Evolutionary conservation across 2,329 filamentous ascomycete species (phyloP).

Genomic region (Colletotrichum aenigma): DNA sequence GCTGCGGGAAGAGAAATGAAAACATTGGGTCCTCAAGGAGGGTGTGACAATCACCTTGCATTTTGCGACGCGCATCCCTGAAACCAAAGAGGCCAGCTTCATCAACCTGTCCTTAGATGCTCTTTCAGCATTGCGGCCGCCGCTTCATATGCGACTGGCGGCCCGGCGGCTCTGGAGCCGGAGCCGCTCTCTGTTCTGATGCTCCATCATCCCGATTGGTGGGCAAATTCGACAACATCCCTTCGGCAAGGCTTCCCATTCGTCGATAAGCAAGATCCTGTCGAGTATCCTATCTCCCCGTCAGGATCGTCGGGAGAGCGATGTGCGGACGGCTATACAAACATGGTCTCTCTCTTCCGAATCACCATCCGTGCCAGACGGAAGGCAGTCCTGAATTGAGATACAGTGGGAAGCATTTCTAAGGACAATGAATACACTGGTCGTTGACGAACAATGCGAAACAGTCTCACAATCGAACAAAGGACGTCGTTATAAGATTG

Average conservation of each 20-base stretch:
- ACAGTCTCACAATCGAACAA: neutral
- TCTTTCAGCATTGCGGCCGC: neutral
- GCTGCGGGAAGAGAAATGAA: neutral
- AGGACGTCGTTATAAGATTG: neutral
- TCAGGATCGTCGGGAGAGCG: neutral
- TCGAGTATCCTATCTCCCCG: neutral
- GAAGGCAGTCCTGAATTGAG: neutral
- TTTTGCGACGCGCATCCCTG: neutral
- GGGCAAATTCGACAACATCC: neutral
- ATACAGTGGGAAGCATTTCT: neutral
- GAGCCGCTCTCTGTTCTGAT: neutral
- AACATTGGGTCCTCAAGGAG: neutral
- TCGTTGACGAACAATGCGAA: neutral
- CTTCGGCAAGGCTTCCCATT: neutral
- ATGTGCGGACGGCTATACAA: neutral
- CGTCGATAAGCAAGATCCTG: neutral
- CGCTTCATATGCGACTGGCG: neutral
- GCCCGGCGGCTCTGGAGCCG: conserved; percentile 3
- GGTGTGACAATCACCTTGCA: neutral
- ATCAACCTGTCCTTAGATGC: neutral
- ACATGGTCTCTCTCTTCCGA: neutral
- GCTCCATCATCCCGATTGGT: neutral
- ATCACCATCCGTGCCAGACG: neutral
- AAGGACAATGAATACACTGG: neutral
- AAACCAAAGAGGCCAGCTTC: neutral